These are phyloP conservation scores for Tricholoma furcatifolium DNA, from an alignment of 768 basidiomycete genomes.

Conservation along the genomic window DNA sequence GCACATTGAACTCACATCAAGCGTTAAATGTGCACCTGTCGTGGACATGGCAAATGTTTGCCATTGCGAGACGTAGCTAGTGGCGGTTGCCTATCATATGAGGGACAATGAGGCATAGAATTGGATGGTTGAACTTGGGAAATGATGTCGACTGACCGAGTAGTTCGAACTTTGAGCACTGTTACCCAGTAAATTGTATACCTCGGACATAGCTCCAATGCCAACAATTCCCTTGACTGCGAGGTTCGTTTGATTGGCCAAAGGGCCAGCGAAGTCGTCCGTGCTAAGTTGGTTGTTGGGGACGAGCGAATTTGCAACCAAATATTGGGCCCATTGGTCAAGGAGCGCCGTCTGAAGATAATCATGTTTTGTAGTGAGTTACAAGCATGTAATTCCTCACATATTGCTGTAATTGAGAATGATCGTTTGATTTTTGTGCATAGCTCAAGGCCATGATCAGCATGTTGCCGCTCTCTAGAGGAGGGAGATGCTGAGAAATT, in stretches of 20 bases:
- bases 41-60: conserved; percentile 50
- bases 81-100: conserved; percentile 54
- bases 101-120: neutral
- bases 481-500: no score
- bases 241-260: conserved; percentile 66
- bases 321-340: conserved; percentile 64
- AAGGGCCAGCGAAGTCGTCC: conserved; percentile 53
- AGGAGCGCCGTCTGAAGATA: conserved; percentile 36
- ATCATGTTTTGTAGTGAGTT: neutral
- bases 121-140: conserved; percentile 1
- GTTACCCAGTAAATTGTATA: conserved; percentile 44
- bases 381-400: conserved; percentile 25
- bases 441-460: conserved; percentile 69
- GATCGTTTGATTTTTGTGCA: conserved; percentile 50
- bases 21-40: conserved; percentile 52
- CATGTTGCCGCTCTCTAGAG: conserved; percentile 69
- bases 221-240: conserved; percentile 73
- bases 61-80: conserved; percentile 54
- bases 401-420: conserved; percentile 47
- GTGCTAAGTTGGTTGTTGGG: conserved; percentile 56
- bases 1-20: conserved; percentile 34
- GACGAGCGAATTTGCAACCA: conserved; percentile 50
- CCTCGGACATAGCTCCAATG: conserved; percentile 62
- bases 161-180: conserved; percentile 38
- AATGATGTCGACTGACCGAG: conserved; percentile 30